These are phyloP conservation scores for Globisporangium viniferum DNA, from an alignment of 352 stramenopile species.

Conservation along the genomic window DNA sequence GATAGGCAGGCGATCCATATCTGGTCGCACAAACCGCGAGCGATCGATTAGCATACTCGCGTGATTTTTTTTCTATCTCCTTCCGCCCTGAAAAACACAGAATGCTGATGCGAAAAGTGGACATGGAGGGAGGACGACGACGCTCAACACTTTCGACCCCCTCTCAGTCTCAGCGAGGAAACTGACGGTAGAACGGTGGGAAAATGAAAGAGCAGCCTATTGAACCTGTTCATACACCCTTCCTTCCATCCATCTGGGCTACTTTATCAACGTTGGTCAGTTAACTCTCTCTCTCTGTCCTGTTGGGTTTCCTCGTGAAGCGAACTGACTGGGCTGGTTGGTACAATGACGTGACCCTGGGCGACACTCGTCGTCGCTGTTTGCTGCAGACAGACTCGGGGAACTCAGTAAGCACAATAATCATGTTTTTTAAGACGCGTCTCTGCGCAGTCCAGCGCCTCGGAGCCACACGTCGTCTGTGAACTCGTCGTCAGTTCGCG, in stretches of 20 bases:
- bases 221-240: too few species aligned
- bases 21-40: not conserved
- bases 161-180: not conserved
- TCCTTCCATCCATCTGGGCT: not conserved
- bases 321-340: not conserved
- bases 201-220: too few species aligned
- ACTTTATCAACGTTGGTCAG: not conserved
- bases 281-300: not conserved
- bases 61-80: not conserved
- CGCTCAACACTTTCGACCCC: not conserved
- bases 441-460: not conserved
- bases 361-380: not conserved
- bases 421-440: not conserved
- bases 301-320: not conserved
- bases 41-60: too few species aligned
- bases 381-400: not conserved
- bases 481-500: not conserved
- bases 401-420: not conserved
- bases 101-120: not conserved
- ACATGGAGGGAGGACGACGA: not conserved
- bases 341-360: not conserved
- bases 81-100: not conserved
- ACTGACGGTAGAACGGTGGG: too few species aligned
- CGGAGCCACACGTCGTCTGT: not conserved
- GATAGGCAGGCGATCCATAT: not conserved